These are phyloP conservation scores for Misopates orontium DNA, from an alignment of 257 asterid genomes.

Conservation along the genomic window DNA sequence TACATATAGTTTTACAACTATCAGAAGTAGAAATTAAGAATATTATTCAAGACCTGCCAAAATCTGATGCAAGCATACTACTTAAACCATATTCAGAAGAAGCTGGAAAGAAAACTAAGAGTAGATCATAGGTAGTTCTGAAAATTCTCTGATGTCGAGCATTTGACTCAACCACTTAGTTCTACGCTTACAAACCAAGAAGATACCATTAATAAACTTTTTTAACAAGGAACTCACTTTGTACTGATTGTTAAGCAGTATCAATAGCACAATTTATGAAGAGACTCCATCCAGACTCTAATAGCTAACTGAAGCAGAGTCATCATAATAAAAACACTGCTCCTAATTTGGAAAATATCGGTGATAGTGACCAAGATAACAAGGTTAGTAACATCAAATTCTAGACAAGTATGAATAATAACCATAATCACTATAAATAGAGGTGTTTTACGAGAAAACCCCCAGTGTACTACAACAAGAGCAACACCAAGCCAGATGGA, in stretches of 20 bases:
- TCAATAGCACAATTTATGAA: conserved; percentile 19
- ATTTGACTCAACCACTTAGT: conserved; percentile 12
- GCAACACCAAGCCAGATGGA: conserved; percentile 25
- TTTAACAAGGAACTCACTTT: conserved; percentile 5
- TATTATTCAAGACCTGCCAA: conserved; percentile 2
- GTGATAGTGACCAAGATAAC: conserved; percentile 23
- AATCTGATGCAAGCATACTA: conserved; percentile 1
- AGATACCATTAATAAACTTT: conserved; percentile 17
- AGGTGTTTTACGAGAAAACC: conserved; percentile 22
- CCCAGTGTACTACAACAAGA: conserved; percentile 23
- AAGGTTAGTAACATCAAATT: conserved; percentile 11
- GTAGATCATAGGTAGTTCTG: conserved; percentile 6
- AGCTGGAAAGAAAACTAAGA: not conserved
- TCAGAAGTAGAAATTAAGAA: not conserved
- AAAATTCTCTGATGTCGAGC: conserved; percentile 21
- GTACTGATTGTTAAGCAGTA: conserved; percentile 10
- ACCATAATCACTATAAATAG: conserved; percentile 22
- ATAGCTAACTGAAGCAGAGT: conserved; percentile 21
- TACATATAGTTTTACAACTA: not conserved
- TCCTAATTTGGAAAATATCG: conserved; percentile 3
- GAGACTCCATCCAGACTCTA: conserved; percentile 24
- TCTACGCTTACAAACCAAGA: conserved; percentile 20
- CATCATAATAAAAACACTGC: conserved; percentile 3
- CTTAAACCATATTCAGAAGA: not conserved
- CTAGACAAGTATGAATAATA: conserved; percentile 20